Percentiles rank a stretch among this genome's conserved stretches.
Conservation (phyloP, 352 stramenopile species). For the Pythium periplocum region DNA sequence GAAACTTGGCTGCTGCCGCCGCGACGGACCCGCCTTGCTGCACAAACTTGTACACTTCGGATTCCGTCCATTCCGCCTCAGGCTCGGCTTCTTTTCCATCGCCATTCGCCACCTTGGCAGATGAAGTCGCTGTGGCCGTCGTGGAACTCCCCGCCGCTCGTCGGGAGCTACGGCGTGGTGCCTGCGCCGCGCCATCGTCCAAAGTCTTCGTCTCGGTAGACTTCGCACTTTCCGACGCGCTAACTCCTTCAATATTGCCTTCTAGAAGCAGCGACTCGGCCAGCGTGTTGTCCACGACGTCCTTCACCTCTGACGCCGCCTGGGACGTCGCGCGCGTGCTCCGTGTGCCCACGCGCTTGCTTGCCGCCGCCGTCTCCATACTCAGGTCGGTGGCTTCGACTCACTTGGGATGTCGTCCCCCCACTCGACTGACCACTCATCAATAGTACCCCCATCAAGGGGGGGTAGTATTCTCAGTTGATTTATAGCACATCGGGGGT, state of each 20-base stretch:
- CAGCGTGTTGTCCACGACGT: constrained; percentile 9
- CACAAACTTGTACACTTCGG: constrained; percentile 19
- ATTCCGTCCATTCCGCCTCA: not conserved
- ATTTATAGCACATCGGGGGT: not conserved
- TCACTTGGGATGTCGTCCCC: too few species aligned
- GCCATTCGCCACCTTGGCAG: too few species aligned
- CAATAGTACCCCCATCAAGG: not conserved
- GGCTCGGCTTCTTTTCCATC: too few species aligned
- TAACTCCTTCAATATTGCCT: not conserved
- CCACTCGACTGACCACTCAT: constrained; percentile 22
- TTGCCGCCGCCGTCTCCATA: constrained; percentile 7
- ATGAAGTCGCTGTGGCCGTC: too few species aligned
- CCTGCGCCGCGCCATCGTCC: not conserved
- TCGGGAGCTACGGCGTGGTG: too few species aligned
- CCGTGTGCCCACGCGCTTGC: constrained; percentile 15
- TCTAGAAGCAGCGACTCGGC: constrained; percentile 3
- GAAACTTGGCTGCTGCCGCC: constrained; percentile 22
- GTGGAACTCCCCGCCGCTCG: too few species aligned
- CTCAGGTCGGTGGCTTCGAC: not conserved
- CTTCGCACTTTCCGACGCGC: too few species aligned
- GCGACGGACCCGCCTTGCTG: constrained; percentile 19
- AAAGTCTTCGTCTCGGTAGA: not conserved
- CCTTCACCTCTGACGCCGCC: constrained; percentile 12
- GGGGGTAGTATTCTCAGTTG: not conserved
- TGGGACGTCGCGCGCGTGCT: constrained; percentile 9